These are phyloP conservation scores for Trichocomaceae sp. DNA, from an alignment of 2,329 filamentous ascomycete species.

Conservation along the genomic window DNA sequence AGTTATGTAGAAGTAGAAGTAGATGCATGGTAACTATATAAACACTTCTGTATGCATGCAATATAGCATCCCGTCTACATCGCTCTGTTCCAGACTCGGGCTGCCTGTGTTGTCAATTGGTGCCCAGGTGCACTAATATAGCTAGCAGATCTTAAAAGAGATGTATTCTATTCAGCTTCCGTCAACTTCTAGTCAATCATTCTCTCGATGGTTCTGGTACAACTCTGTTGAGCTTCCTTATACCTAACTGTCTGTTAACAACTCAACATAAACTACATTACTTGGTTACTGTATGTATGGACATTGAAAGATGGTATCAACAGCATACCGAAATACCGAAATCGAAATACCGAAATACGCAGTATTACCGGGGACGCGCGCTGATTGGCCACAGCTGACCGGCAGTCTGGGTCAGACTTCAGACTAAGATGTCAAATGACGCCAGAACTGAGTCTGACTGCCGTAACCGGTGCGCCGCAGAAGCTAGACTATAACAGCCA, in stretches of 20 bases:
- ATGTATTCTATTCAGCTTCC: too few species aligned
- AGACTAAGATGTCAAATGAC: neutral
- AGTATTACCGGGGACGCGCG: neutral
- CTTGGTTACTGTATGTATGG: neutral
- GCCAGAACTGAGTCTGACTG: neutral
- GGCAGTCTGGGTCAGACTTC: conserved; percentile 1
- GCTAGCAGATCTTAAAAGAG: too few species aligned
- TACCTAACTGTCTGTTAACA: too few species aligned
- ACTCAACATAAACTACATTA: neutral
- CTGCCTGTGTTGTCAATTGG: too few species aligned
- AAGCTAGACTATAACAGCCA: too few species aligned
- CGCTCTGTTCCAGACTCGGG: too few species aligned
- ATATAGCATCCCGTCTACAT: too few species aligned
- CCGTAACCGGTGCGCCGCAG: neutral
- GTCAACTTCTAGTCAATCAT: too few species aligned
- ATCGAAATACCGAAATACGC: neutral
- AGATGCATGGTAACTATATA: too few species aligned
- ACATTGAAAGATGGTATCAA: neutral
- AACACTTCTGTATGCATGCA: neutral
- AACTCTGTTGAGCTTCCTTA: neutral
- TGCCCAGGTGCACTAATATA: too few species aligned
- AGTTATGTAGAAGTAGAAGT: too few species aligned
- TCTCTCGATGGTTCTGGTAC: conserved; percentile 13
- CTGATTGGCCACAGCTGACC: conserved; percentile 2
- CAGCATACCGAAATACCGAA: neutral